Percentiles rank a stretch among this genome's conserved stretches.
phyloP scores from a whole-genome alignment of 768 basidiomycete species.

The Rhizopogon vesiculosus region DNA sequence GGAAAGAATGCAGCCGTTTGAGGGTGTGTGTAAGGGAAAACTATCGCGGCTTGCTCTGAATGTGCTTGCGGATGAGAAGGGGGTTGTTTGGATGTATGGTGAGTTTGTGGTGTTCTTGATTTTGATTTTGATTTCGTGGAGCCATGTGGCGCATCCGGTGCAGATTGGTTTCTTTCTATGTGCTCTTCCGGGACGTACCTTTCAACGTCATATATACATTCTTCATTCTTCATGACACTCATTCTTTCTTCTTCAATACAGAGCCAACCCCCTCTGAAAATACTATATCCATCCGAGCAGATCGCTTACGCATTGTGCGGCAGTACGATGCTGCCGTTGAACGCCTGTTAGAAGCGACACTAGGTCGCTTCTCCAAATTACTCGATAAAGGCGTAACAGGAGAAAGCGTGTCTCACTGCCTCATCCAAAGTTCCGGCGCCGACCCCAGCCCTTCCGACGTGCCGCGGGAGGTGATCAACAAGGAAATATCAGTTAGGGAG shows the following conservation, averaged over 20 bases:
- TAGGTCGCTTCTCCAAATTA: slow-evolving; percentile 11
- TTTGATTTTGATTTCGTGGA: no score
- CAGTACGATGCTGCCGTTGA: slow-evolving; percentile 11
- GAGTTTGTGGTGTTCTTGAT: neutral
- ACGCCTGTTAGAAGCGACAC: slow-evolving; percentile 17
- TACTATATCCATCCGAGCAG: slow-evolving; percentile 15
- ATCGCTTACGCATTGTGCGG: slow-evolving; percentile 20
- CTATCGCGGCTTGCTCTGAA: neutral
- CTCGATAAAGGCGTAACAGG: neutral
- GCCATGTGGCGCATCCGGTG: neutral
- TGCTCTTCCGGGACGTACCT: slow-evolving; percentile 15
- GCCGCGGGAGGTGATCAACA: neutral
- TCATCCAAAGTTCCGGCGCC: neutral
- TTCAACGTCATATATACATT: slow-evolving; percentile 1
- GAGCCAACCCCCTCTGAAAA: slow-evolving; percentile 24
- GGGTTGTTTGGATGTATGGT: slow-evolving; percentile 15
- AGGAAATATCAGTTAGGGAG: neutral
- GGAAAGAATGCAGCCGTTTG: neutral
- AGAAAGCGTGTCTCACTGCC: neutral
- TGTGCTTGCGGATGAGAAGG: neutral
- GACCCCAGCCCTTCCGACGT: neutral
- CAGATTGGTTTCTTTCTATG: no score
- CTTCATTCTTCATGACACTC: neutral
- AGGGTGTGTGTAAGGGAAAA: neutral
- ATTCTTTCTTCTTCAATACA: neutral